These are phyloP conservation scores for Phylloporus sp. DNA, from an alignment of 1,284 basidiomycete genomes.

Conservation along the genomic window DNA sequence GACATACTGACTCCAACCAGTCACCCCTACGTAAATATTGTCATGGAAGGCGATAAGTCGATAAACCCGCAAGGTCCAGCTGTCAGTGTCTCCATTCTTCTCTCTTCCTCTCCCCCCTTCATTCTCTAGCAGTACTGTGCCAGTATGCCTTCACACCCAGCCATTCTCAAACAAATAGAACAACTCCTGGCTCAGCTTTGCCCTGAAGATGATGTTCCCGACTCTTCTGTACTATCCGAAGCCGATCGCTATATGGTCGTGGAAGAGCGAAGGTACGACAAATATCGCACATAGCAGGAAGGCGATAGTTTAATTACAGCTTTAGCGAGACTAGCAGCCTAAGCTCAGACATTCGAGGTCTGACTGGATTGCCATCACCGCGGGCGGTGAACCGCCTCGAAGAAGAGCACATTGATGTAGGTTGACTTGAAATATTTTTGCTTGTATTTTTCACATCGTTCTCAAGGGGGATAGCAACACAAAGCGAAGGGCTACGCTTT, in stretches of 20 bases:
- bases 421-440: too few species aligned
- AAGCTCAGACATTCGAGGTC: not conserved
- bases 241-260: conserved; percentile 8
- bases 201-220: conserved; percentile 7
- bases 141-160: conserved; percentile 20
- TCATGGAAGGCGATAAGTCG: too few species aligned
- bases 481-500: too few species aligned
- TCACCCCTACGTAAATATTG: too few species aligned
- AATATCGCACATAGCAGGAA: too few species aligned
- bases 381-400: too few species aligned
- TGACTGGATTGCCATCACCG: too few species aligned
- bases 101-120: not conserved
- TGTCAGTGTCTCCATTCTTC: not conserved
- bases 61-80: not conserved
- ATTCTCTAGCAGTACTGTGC: not conserved
- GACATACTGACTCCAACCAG: too few species aligned
- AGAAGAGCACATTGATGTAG: too few species aligned
- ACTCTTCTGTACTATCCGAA: conserved; percentile 23
- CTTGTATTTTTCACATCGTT: too few species aligned
- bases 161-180: conserved; percentile 6
- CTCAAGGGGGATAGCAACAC: too few species aligned
- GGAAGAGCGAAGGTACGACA: conserved; percentile 14
- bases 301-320: too few species aligned
- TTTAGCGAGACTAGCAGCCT: not conserved
- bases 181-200: conserved; percentile 22